These are phyloP conservation scores for Aspergillus funiculosus DNA, from an alignment of 495 filamentous ascomycete species.

Conservation along the genomic window DNA sequence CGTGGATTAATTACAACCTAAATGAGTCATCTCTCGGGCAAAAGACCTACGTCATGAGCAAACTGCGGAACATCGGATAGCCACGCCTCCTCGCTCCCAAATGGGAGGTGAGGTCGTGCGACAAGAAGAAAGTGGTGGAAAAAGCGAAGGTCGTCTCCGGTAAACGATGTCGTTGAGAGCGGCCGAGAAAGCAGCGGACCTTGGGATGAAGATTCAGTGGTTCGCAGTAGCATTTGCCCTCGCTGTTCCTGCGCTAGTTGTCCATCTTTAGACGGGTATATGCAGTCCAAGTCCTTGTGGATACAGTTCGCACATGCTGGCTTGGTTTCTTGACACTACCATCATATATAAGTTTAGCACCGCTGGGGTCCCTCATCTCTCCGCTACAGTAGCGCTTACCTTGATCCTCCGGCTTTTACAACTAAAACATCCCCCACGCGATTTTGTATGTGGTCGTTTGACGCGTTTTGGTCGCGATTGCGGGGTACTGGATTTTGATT, in stretches of 20 bases:
- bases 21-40: not conserved
- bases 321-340: slow-evolving; percentile 49
- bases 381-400: slow-evolving; percentile 18
- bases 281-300: slow-evolving; percentile 51
- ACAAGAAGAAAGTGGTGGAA: slow-evolving; percentile 56
- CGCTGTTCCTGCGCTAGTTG: too few relatives aligned
- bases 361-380: not conserved
- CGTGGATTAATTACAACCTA: not conserved
- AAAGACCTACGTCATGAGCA: slow-evolving; percentile 44
- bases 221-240: not conserved
- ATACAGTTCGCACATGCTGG: slow-evolving; percentile 55
- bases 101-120: slow-evolving; percentile 55
- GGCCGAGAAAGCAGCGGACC: slow-evolving; percentile 1
- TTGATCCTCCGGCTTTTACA: slow-evolving; percentile 61
- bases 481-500: not conserved
- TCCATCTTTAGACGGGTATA: slow-evolving; percentile 45
- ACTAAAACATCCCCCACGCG: not conserved
- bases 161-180: slow-evolving; percentile 33
- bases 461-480: not conserved
- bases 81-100: slow-evolving; percentile 54
- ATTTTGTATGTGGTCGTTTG: slow-evolving; percentile 1
- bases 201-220: not conserved
- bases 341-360: not conserved
- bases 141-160: slow-evolving; percentile 53
- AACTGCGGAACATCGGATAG: slow-evolving; percentile 53